Evolutionary conservation across 805 yeast genomes (phyloP).

Genomic region (Zygosaccharomyces bailii): DNA sequence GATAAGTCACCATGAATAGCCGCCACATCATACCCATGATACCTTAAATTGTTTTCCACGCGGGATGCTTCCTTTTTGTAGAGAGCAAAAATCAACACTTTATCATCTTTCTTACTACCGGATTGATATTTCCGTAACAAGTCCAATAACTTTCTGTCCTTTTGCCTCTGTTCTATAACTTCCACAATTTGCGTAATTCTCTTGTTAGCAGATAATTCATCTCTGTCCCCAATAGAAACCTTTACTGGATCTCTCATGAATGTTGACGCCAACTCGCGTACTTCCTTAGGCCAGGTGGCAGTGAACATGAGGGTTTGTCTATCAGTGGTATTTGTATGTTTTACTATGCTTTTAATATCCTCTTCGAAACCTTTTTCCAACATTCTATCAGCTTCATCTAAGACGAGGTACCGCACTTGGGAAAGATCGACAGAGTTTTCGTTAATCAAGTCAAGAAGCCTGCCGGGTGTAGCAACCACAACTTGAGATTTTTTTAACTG

Average conservation of each 20-base stretch:
- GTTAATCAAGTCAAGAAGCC: constrained; percentile 83
- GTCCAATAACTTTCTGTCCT: constrained; percentile 72
- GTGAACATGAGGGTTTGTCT: constrained; percentile 98
- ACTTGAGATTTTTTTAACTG: constrained; percentile 65
- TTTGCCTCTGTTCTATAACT: constrained; percentile 76
- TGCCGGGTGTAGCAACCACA: constrained; percentile 98
- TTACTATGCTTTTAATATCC: constrained; percentile 82
- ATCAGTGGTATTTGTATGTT: constrained; percentile 45
- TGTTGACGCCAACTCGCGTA: constrained; percentile 81
- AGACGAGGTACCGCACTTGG: constrained; percentile 69
- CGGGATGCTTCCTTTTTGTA: constrained; percentile 96
- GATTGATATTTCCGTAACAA: constrained; percentile 72
- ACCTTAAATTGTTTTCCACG: constrained; percentile 69
- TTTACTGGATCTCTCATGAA: constrained; percentile 86
- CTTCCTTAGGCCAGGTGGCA: constrained; percentile 99
- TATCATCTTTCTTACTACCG: constrained; percentile 65
- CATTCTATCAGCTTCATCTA: constrained; percentile 99
- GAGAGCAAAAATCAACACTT: constrained; percentile 85
- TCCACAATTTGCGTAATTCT: constrained; percentile 92
- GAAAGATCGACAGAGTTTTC: constrained; percentile 78
- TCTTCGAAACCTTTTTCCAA: constrained; percentile 97
- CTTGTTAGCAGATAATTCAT: constrained; percentile 91
- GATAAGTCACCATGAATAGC: constrained; percentile 96
- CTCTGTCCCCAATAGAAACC: constrained; percentile 90
- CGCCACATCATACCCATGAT: constrained; percentile 76